Conservation (phyloP, 345 rosid species). For the Boechera retrofracta region DNA sequence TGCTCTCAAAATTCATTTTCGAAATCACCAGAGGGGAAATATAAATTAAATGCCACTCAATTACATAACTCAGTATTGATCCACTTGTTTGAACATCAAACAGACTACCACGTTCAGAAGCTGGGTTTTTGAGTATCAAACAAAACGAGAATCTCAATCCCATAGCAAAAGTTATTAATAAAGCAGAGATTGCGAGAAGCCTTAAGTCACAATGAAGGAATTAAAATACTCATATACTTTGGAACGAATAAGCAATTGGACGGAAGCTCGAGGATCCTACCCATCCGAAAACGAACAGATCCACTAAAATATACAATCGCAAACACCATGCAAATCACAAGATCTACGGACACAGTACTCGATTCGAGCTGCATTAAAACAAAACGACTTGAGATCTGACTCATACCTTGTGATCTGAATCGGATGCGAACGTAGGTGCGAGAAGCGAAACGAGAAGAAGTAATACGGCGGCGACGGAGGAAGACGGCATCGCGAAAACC, state of each 20-base stretch:
- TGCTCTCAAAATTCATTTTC: background rate
- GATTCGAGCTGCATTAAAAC: slow-evolving; percentile 23
- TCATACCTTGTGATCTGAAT: slow-evolving; percentile 92
- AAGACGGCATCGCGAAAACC: slow-evolving; percentile 65
- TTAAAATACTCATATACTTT: background rate
- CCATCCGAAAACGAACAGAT: slow-evolving; percentile 30
- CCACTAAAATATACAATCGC: slow-evolving; percentile 10
- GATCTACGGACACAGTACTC: slow-evolving; percentile 45
- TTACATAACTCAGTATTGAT: background rate
- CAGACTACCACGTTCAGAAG: background rate
- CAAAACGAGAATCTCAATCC: slow-evolving; percentile 3
- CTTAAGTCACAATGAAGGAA: background rate
- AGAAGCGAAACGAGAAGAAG: slow-evolving; percentile 49
- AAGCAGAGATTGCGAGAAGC: background rate
- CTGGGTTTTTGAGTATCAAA: background rate
- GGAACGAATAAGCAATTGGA: slow-evolving; percentile 21
- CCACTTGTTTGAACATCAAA: slow-evolving; percentile 5
- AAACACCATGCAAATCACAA: slow-evolving; percentile 41
- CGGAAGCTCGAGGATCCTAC: slow-evolving; percentile 9
- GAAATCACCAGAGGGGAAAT: background rate
- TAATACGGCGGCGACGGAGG: slow-evolving; percentile 39
- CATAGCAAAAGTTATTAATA: slow-evolving; percentile 14
- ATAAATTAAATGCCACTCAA: background rate
- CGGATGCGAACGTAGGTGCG: slow-evolving; percentile 64
- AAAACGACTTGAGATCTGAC: slow-evolving; percentile 34